Percentiles rank a stretch among this genome's conserved stretches.
These are phyloP conservation scores for Talaromyces atroroseus DNA, from an alignment of 2,329 filamentous ascomycete species.

Conservation along the genomic window DNA sequence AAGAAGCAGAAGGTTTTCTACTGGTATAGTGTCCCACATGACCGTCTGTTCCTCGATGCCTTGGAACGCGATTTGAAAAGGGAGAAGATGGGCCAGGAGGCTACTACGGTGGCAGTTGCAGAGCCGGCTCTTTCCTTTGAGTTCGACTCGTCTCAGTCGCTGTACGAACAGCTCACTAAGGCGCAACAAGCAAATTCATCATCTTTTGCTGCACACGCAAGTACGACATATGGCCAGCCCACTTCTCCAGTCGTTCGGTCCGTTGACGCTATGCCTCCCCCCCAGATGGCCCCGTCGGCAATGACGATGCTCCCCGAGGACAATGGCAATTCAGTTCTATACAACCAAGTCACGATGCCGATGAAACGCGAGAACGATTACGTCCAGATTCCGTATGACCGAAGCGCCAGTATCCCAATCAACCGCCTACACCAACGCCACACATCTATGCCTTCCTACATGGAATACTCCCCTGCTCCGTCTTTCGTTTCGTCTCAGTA, in stretches of 20 bases:
- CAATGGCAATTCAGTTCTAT: conserved; percentile 62
- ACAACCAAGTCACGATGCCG: conserved; percentile 64
- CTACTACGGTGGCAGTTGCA: conserved; percentile 91
- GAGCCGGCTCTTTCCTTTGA: conserved; percentile 97
- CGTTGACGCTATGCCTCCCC: conserved; percentile 82
- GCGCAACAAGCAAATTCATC: conserved; percentile 98
- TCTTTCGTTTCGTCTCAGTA: conserved; percentile 99
- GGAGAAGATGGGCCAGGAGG: conserved; percentile 99
- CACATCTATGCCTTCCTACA: conserved; percentile 96
- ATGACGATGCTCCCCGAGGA: conserved; percentile 58
- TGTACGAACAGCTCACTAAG: conserved; percentile 99
- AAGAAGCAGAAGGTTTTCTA: conserved; percentile 99
- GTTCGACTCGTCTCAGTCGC: conserved; percentile 97
- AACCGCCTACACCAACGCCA: conserved; percentile 78
- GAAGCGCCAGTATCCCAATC: conserved; percentile 71
- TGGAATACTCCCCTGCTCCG: conserved; percentile 96
- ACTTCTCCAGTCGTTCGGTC: conserved; percentile 84
- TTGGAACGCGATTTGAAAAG: conserved; percentile 95
- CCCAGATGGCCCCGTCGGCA: conserved; percentile 64
- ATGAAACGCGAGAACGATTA: conserved; percentile 89
- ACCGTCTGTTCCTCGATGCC: conserved; percentile 93
- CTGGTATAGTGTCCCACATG: conserved; percentile 99
- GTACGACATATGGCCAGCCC: conserved; percentile 61
- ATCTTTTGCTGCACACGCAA: conserved; percentile 79
- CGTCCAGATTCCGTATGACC: conserved; percentile 77